phyloP scores from a whole-genome alignment of 495 filamentous ascomycete species.

The Ramalina peruviana region DNA sequence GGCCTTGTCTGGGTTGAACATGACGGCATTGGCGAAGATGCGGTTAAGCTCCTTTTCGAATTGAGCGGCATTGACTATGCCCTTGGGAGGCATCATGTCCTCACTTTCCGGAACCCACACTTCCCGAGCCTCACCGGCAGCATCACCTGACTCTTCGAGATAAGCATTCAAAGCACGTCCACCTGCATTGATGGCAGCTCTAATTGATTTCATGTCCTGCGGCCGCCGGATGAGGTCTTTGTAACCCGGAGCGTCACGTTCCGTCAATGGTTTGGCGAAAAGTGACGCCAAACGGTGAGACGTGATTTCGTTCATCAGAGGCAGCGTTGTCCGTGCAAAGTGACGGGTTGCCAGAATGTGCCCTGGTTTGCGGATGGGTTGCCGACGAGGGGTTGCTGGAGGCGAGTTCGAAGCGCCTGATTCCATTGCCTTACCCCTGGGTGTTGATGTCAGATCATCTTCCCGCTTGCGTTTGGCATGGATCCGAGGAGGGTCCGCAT shows the following conservation, averaged over 20 bases:
- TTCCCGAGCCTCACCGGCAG: constrained; percentile 30
- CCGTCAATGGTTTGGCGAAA: constrained; percentile 71
- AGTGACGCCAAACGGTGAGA: constrained; percentile 78
- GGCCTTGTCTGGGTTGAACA: constrained; percentile 76
- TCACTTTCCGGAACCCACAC: constrained; percentile 32
- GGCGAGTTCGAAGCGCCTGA: constrained; percentile 23
- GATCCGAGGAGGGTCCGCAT: constrained; percentile 29
- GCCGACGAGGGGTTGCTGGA: constrained; percentile 3
- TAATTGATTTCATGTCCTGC: constrained; percentile 80
- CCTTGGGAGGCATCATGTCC: constrained; percentile 71
- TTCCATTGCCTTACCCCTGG: constrained; percentile 11
- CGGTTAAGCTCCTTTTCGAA: constrained; percentile 91
- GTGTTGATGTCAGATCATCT: neutral
- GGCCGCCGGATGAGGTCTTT: constrained; percentile 72
- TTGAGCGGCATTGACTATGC: constrained; percentile 87
- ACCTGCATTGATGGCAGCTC: constrained; percentile 61
- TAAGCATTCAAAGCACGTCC: constrained; percentile 56
- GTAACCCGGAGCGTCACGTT: constrained; percentile 78
- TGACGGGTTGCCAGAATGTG: constrained; percentile 59
- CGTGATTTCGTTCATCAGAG: constrained; percentile 73
- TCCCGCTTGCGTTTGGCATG: constrained; percentile 16
- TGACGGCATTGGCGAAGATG: constrained; percentile 94
- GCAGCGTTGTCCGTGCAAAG: constrained; percentile 61
- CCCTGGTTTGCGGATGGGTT: constrained; percentile 21
- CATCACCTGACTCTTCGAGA: constrained; percentile 29